Conservation (phyloP, 1,284 basidiomycete genomes). For the Trametes pubescens region DNA sequence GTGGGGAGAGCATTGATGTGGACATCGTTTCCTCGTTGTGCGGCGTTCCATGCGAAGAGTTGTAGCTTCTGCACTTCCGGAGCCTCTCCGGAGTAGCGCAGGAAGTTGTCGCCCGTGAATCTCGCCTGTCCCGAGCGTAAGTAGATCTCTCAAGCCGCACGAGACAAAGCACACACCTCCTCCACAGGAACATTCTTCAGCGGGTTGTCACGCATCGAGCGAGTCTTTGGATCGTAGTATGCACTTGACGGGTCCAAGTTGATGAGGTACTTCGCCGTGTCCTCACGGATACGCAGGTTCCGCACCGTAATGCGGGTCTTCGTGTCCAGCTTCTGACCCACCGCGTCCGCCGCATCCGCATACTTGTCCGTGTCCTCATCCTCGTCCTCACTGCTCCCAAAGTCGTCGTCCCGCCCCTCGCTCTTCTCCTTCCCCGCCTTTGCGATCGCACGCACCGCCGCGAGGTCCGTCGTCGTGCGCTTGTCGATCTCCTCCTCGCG, state of each 20-base stretch:
- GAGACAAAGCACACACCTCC: constrained; percentile 65
- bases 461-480: constrained; percentile 89
- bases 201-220: constrained; percentile 99
- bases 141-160: neutral
- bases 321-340: constrained; percentile 97
- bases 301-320: constrained; percentile 98
- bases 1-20: constrained; percentile 98
- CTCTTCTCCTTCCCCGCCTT: constrained; percentile 71
- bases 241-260: constrained; percentile 96
- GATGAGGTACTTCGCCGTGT: constrained; percentile 98
- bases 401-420: constrained; percentile 85
- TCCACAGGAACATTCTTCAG: constrained; percentile 79
- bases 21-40: constrained; percentile 91
- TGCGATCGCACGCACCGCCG: constrained; percentile 61
- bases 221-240: constrained; percentile 99
- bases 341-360: constrained; percentile 96
- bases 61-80: constrained; percentile 91
- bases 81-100: constrained; percentile 91
- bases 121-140: constrained; percentile 61
- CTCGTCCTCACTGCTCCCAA: constrained; percentile 95
- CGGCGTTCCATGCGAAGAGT: constrained; percentile 97
- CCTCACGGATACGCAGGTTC: constrained; percentile 98
- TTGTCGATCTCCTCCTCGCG: constrained; percentile 98
- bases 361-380: constrained; percentile 97
- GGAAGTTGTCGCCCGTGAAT: constrained; percentile 98